A percentile compares a stretch with the other conserved stretches of the same genome.
Conservation (phyloP, 306 rosid genomes). For the Quillaja saponaria region DNA sequence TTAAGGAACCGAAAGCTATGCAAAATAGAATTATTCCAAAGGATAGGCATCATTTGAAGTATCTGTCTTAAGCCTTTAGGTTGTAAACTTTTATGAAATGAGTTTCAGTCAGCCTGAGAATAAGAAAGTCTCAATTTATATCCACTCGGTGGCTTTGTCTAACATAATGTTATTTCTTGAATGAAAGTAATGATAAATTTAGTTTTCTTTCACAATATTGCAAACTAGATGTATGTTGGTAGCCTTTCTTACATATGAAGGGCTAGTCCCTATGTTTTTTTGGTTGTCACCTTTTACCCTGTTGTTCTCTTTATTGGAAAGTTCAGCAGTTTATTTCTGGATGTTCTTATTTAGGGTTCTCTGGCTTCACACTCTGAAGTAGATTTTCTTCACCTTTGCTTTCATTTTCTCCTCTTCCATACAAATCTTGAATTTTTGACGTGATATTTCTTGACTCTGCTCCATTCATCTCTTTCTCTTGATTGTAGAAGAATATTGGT, state of each 20-base stretch:
- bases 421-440: neutral
- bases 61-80: slow-evolving; percentile 5
- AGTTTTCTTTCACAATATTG: neutral
- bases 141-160: slow-evolving; percentile 9
- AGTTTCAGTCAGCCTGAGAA: slow-evolving; percentile 16
- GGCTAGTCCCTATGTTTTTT: slow-evolving; percentile 3
- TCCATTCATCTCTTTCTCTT: too few relatives aligned
- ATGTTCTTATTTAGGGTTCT: neutral
- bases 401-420: neutral
- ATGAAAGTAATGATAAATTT: slow-evolving; percentile 2
- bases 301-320: neutral
- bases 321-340: neutral
- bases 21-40: neutral
- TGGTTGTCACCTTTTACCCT: neutral
- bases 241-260: slow-evolving; percentile 8
- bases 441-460: slow-evolving; percentile 8
- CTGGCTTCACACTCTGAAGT: neutral
- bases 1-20: slow-evolving; percentile 10
- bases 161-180: slow-evolving; percentile 2
- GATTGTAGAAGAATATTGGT: slow-evolving; percentile 13
- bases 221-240: neutral
- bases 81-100: neutral
- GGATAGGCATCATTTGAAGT: neutral
- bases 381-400: slow-evolving; percentile 9
- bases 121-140: slow-evolving; percentile 11